Base-by-base conservation (phyloP, 2,329 filamentous ascomycete genomes). In the Xylariaceae sp. region DNA sequence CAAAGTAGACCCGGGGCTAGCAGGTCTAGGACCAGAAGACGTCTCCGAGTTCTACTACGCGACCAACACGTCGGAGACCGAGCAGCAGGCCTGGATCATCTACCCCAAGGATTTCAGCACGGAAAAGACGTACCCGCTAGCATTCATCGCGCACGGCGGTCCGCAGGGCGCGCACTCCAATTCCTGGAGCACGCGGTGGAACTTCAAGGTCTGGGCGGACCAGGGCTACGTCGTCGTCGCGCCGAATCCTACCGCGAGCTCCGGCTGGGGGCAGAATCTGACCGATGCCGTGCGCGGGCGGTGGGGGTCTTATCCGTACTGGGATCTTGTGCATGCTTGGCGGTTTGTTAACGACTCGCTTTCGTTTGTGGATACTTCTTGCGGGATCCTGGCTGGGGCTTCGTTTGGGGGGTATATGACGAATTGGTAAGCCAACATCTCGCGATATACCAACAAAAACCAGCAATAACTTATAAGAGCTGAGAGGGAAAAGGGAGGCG, bases 401-500 rank as follows among this genome's bases (percentile, higher is more conserved):
- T 78, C 75, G 0, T 81, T 79, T 52, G 79, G 79, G 18, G 79
- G 79, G 6, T 81, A 77, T 65, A 81, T 81, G 78, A 76, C 78
- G 64, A 80, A 80, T 63, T 80, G 66, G 67, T 68, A 64, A 67
- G 67, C 46, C 30, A 15, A 21, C 49, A 47, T 30, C 37, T n/a
- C 12, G 18, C 19, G 29, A 39, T 18, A 22, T 43, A 39, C 34
- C 39, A 2, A 29, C 18, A 2, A 1, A 45, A 26, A 26, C 26
- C 26, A 26, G n/a, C n/a, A n/a, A n/a, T n/a, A n/a, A n/a, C n/a
- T n/a, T n/a, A n/a, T n/a, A n/a, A n/a, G n/a, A n/a, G n/a, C n/a
- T n/a, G n/a, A 26, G 26, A 26, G 26, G 26, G 8, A 26, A 5
- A 26, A 8, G 26, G 26, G 26, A 26, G 26, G 26, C 26, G 26